These are phyloP conservation scores for Irpex lacteus DNA, from an alignment of 1,284 basidiomycete genomes.

Conservation along the genomic window DNA sequence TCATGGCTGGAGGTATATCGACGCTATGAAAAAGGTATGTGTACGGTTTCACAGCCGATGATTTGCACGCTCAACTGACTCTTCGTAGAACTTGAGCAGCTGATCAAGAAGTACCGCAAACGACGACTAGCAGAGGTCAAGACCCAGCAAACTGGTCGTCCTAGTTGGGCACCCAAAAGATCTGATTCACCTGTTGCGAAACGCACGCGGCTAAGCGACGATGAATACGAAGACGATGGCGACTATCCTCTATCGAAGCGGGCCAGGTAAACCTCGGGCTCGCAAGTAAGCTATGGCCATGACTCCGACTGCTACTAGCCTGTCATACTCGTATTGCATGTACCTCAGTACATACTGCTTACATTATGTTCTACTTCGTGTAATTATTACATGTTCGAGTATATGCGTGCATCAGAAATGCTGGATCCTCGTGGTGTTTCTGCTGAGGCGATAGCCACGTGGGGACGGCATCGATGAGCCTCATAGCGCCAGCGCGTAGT, in stretches of 20 bases:
- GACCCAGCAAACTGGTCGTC: neutral
- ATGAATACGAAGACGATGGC: neutral
- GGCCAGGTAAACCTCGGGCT: neutral
- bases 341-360: neutral
- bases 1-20: slow-evolving; percentile 63
- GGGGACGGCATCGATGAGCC: slow-evolving; percentile 18
- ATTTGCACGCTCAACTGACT: neutral
- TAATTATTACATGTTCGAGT: neutral
- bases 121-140: neutral
- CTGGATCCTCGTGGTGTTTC: neutral
- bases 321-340: neutral
- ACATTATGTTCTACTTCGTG: neutral
- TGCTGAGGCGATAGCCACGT: slow-evolving; percentile 17
- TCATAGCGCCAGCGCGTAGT: slow-evolving; percentile 12
- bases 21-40: slow-evolving; percentile 43
- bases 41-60: slow-evolving; percentile 8
- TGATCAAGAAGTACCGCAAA: slow-evolving; percentile 1
- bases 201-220: neutral
- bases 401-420: slow-evolving; percentile 1
- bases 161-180: neutral
- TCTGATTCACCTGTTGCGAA: neutral
- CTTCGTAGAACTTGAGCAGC: neutral
- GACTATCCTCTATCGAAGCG: neutral
- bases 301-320: neutral
- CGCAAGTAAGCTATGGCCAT: no score